These are phyloP conservation scores for Cytospora schulzeri DNA, from an alignment of 2,329 filamentous ascomycete species.

Conservation along the genomic window DNA sequence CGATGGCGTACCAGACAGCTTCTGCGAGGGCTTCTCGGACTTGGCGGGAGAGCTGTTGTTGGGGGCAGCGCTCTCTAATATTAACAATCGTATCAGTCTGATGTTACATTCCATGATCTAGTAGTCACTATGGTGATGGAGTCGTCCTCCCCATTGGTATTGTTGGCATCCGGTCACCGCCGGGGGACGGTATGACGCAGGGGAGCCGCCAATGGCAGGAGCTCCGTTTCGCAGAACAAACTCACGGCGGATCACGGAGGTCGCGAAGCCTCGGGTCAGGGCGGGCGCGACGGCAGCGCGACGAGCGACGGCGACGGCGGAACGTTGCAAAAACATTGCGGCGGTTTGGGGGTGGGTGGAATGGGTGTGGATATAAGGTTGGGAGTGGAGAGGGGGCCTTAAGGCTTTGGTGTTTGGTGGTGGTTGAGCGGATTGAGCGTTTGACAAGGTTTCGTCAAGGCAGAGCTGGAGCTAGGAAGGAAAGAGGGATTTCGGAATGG, in stretches of 20 bases:
- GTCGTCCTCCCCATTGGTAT: background rate
- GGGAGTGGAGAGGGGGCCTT: slow-evolving; percentile 28
- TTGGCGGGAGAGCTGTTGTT: slow-evolving; percentile 23
- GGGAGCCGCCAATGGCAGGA: slow-evolving; percentile 30
- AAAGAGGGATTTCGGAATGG: slow-evolving; percentile 27
- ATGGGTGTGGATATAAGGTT: slow-evolving; percentile 10
- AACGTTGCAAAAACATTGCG: slow-evolving; percentile 67
- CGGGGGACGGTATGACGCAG: slow-evolving; percentile 19
- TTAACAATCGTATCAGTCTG: slow-evolving; percentile 2
- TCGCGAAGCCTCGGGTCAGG: slow-evolving; percentile 61
- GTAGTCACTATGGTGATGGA: background rate
- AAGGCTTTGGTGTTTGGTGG: slow-evolving; percentile 30
- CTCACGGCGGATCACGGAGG: slow-evolving; percentile 64
- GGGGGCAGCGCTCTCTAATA: slow-evolving; percentile 21
- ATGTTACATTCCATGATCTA: background rate
- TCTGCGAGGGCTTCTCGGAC: slow-evolving; percentile 18
- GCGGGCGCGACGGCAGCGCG: slow-evolving; percentile 57
- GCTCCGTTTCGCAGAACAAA: slow-evolving; percentile 20
- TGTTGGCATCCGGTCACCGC: background rate
- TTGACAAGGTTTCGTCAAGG: slow-evolving; percentile 19
- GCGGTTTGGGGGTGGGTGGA: slow-evolving; percentile 32
- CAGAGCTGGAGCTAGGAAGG: slow-evolving; percentile 17
- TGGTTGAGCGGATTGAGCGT: background rate
- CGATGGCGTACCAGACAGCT: slow-evolving; percentile 23
- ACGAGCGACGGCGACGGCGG: slow-evolving; percentile 62